Percentiles rank a stretch among this genome's conserved stretches.
Conservation (phyloP, 2,329 filamentous ascomycete species). For the Sordariomycetes sp. region DNA sequence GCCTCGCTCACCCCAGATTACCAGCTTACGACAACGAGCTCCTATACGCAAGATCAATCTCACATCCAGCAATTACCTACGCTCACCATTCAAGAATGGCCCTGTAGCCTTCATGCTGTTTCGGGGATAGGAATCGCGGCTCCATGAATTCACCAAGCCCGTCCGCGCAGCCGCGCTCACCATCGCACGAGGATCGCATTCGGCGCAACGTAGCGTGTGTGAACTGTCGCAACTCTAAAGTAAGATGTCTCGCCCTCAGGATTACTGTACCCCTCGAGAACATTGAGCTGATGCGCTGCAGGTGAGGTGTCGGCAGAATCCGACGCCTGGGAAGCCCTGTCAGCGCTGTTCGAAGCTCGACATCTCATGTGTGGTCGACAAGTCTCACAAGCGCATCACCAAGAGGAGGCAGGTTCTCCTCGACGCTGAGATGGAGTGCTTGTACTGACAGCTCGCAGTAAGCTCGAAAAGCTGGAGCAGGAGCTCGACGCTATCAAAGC, state of each 20-base stretch:
- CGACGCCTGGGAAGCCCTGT: slow-evolving; percentile 28
- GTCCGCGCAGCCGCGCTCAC: too few species aligned
- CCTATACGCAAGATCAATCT: too few species aligned
- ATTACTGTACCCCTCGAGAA: background rate
- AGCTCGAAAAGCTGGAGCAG: slow-evolving; percentile 44
- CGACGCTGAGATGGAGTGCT: too few species aligned
- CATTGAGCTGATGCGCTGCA: slow-evolving; percentile 11
- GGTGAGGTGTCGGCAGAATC: slow-evolving; percentile 35
- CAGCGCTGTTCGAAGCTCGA: slow-evolving; percentile 34
- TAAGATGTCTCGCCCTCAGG: slow-evolving; percentile 11
- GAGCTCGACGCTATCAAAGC: slow-evolving; percentile 47
- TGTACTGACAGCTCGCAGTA: too few species aligned
- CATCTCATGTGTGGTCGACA: slow-evolving; percentile 34
- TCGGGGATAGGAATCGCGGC: too few species aligned
- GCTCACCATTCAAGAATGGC: too few species aligned
- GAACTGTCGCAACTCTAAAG: slow-evolving; percentile 30
- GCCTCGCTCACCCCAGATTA: too few species aligned
- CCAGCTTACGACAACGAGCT: too few species aligned
- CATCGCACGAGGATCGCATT: slow-evolving; percentile 18
- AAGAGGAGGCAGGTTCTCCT: slow-evolving; percentile 25
- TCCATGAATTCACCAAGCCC: too few species aligned
- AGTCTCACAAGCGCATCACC: slow-evolving; percentile 35
- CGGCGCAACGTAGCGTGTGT: slow-evolving; percentile 27
- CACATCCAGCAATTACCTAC: too few species aligned
- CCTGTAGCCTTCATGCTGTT: too few species aligned